Evolutionary conservation across 2,329 filamentous ascomycete genomes (phyloP), one percentile per base, ranked within the genome.

Genomic region (Fusarium cyanostomum): DNA sequence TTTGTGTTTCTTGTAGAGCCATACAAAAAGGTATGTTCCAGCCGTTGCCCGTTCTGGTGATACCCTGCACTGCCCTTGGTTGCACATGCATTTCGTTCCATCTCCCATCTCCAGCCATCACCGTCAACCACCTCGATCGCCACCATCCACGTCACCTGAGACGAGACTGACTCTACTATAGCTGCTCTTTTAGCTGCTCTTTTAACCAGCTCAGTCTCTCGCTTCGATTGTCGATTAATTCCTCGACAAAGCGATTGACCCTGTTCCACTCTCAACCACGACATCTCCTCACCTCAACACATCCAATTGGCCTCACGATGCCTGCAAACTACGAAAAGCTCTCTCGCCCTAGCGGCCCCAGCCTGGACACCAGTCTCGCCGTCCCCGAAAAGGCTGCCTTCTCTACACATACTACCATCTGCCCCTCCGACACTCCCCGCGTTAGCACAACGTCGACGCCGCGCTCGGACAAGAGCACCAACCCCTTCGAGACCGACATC

Each of bases 401-500:
- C n/a, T 64, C 72, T 8, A 68, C 62, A 33, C 65, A 67, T 16
- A 64, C 66, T 9, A 70, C 68, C 16, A 50, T 69, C 16, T 62
- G 53, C 42, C 58, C 64, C 5, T 63, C 63, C 26, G 62, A 65
- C n/a, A 65, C 67, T 3, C 62, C 68, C 33, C 72, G 73, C 35
- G 61, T 72, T 44, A 79, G 76, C 62, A 77, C 77, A 57, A 71
- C 79, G 18, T 81, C 81, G 1, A 81, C 80, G 10, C 82, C 83
- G 1, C 73, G 73, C 37, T 80, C 81, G 1, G 74, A 77, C 35
- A 73, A 74, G 35, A 75, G 72, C 37, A 68, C 72, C 56, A 84
- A 84, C 65, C 83, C 84, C 18, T 87, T 86, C 68, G 84, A 87
- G 48, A 82, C 82, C 6, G 85, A 87, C 63, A 77, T 87, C 44